These are phyloP conservation scores for Ananas comosus DNA, from an alignment of 176 grass and related monocot genomes.

Conservation along the genomic window DNA sequence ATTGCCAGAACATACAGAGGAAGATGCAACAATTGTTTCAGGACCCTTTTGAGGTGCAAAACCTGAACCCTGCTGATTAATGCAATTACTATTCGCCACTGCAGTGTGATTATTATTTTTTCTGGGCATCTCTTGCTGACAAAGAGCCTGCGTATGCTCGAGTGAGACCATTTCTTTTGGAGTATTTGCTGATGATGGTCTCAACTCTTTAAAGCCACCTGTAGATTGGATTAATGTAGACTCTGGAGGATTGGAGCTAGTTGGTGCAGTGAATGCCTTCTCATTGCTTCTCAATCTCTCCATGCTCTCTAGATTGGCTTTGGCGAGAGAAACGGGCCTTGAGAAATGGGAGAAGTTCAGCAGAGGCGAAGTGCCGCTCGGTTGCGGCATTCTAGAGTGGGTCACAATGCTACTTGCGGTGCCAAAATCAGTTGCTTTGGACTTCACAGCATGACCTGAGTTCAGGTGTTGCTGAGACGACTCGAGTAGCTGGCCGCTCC, in stretches of 20 bases:
- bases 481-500: conserved; percentile 2
- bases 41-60: conserved; percentile 1
- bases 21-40: conserved; percentile 1
- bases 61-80: neutral
- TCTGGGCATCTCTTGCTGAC: neutral
- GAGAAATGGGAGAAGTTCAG: conserved; percentile 40
- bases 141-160: neutral
- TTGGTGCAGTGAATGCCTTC: conserved; percentile 9
- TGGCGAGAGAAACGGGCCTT: conserved; percentile 11
- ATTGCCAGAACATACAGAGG: conserved; percentile 31
- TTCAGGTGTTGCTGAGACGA: neutral
- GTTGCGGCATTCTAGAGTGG: conserved; percentile 1
- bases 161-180: neutral
- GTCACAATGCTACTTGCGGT: neutral
- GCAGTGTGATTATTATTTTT: neutral
- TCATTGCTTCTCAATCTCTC: conserved; percentile 25
- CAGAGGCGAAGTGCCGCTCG: neutral
- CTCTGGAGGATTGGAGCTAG: conserved; percentile 4
- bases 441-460: neutral
- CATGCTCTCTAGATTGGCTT: conserved; percentile 18
- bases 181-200: neutral
- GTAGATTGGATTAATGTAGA: conserved; percentile 13
- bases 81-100: neutral
- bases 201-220: neutral
- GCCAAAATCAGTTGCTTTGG: neutral